Conservation (phyloP, 441 rosid genomes). For the Adansonia grandidieri region DNA sequence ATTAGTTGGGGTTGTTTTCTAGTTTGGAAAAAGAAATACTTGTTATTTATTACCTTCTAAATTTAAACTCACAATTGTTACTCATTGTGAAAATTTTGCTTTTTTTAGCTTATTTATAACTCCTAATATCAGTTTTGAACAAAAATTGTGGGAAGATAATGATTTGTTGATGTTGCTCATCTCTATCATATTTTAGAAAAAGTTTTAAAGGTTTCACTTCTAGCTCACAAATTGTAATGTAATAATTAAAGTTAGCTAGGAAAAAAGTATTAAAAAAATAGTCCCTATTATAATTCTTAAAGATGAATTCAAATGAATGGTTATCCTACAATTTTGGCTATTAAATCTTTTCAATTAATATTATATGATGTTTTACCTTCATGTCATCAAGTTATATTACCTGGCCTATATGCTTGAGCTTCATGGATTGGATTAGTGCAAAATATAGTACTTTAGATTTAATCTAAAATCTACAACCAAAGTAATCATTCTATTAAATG, state of each 20-base stretch:
- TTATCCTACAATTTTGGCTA: conserved; percentile 5
- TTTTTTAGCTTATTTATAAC: not conserved
- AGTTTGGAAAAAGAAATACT: not conserved
- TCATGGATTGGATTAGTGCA: not conserved
- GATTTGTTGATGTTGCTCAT: not conserved
- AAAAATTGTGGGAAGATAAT: not conserved
- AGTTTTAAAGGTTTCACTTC: not conserved
- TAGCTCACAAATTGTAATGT: not conserved
- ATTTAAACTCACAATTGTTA: not conserved
- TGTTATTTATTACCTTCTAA: not conserved
- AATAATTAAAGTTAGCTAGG: not conserved
- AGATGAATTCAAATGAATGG: not conserved
- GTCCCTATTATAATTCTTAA: not conserved
- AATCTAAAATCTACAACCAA: not conserved
- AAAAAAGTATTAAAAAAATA: not conserved
- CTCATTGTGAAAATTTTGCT: not conserved
- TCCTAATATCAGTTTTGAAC: not conserved
- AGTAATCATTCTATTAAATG: not conserved
- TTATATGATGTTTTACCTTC: not conserved
- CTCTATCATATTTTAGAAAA: not conserved
- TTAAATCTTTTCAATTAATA: not conserved
- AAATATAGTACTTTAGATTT: not conserved
- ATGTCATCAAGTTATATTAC: not conserved
- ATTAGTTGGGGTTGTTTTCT: not conserved
- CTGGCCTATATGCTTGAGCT: not conserved